These are phyloP conservation scores for Flaveria sonorensis DNA, from an alignment of 129 eudicot genomes.

Conservation along the genomic window DNA sequence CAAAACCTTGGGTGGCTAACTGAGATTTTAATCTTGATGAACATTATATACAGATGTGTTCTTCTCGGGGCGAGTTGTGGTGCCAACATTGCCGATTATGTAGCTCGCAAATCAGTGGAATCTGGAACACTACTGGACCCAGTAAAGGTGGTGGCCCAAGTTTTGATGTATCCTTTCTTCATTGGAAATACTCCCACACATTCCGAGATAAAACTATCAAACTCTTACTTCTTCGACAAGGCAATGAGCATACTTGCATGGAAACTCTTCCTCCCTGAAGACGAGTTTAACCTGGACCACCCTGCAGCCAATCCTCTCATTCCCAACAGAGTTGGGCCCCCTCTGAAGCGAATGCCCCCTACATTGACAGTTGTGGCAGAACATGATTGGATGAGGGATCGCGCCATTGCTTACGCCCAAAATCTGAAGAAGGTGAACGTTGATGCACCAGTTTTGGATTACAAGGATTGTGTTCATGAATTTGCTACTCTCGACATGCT, in stretches of 20 bases:
- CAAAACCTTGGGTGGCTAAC: constrained; percentile 4
- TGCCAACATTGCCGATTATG: constrained; percentile 75
- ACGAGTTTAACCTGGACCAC: constrained; percentile 71
- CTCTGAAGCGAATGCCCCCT: constrained; percentile 76
- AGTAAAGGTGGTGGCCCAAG: constrained; percentile 79
- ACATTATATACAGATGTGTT: constrained; percentile 55
- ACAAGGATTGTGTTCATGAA: constrained; percentile 83
- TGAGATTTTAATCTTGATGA: constrained; percentile 1
- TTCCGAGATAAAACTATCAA: constrained; percentile 71
- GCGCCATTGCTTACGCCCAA: constrained; percentile 90
- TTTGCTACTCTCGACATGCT: constrained; percentile 78
- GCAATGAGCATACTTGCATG: constrained; percentile 74
- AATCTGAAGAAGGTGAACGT: constrained; percentile 65
- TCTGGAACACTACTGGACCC: constrained; percentile 74
- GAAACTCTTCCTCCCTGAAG: constrained; percentile 72
- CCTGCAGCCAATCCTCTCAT: constrained; percentile 77
- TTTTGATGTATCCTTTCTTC: constrained; percentile 84
- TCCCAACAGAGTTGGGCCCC: constrained; percentile 55
- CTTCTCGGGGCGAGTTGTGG: constrained; percentile 83
- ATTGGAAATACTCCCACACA: constrained; percentile 75
- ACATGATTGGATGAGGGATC: constrained; percentile 86
- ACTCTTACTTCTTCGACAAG: constrained; percentile 77
- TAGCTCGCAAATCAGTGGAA: constrained; percentile 70
- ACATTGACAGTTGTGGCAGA: constrained; percentile 75
- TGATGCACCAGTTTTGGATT: constrained; percentile 77